phyloP scores from a whole-genome alignment of 352 stramenopile species.

The Globisporangium viniferum region DNA sequence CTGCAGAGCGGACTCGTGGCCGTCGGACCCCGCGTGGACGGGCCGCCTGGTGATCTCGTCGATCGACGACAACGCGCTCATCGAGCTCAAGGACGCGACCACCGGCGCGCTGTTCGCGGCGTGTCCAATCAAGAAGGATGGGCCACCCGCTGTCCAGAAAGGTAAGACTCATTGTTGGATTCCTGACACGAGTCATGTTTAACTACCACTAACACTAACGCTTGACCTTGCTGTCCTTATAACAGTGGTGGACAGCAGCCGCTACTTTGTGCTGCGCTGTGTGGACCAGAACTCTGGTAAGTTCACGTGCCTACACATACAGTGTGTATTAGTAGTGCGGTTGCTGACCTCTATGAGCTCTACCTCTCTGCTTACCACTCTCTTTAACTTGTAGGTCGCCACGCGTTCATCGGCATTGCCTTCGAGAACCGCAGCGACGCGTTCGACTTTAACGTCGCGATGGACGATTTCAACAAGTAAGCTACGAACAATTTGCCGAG shows the following conservation, averaged over 20 bases:
- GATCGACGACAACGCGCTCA: slow-evolving; percentile 51
- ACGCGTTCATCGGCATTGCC: slow-evolving; percentile 92
- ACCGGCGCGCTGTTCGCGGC: slow-evolving; percentile 55
- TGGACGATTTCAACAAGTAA: slow-evolving; percentile 86
- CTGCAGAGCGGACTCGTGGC: slow-evolving; percentile 13
- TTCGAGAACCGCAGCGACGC: slow-evolving; percentile 94
- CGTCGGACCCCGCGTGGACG: slow-evolving; percentile 55
- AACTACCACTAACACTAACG: background rate
- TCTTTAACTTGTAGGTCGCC: slow-evolving; percentile 20
- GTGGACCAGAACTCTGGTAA: background rate
- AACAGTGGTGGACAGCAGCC: background rate
- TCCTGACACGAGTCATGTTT: no score
- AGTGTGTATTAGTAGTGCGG: background rate
- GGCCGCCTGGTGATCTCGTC: slow-evolving; percentile 59
- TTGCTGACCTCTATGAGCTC: background rate
- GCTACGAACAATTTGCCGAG: background rate
- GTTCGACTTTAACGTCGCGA: slow-evolving; percentile 94
- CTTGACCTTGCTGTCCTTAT: background rate
- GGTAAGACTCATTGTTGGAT: background rate
- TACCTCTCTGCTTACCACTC: background rate
- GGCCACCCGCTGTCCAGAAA: background rate
- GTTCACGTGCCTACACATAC: background rate
- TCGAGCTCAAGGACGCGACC: slow-evolving; percentile 59
- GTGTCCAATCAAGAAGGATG: slow-evolving; percentile 34
- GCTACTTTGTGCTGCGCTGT: background rate